Conservation (phyloP, 768 basidiomycete species). For the Leccinum longicurvipes region DNA sequence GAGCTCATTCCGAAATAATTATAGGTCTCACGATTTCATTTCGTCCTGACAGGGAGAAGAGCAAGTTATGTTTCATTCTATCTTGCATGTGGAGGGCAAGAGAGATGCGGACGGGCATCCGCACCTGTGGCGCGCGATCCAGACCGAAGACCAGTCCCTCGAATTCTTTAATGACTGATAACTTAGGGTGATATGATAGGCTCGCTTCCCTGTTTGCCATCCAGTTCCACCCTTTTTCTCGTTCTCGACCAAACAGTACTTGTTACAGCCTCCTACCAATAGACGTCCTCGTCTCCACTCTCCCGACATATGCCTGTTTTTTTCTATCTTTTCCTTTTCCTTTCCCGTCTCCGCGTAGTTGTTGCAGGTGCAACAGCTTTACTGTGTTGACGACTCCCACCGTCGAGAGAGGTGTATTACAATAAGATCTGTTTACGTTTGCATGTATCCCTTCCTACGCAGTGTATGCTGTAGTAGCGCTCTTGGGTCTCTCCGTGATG, state of each 20-base stretch:
- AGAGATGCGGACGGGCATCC: slow-evolving; percentile 46
- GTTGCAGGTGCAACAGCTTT: neutral
- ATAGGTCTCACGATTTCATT: slow-evolving; percentile 6
- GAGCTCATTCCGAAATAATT: neutral
- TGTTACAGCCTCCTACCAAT: slow-evolving; percentile 15
- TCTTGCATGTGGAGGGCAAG: slow-evolving; percentile 59
- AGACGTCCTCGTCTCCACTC: neutral
- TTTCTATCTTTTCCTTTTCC: neutral
- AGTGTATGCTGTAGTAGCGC: slow-evolving; percentile 1
- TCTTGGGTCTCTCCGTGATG: neutral
- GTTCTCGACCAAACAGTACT: slow-evolving; percentile 17
- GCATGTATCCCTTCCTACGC: neutral
- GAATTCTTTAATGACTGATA: slow-evolving; percentile 29
- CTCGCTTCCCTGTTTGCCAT: neutral
- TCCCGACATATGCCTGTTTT: slow-evolving; percentile 3
- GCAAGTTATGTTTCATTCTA: slow-evolving; percentile 68
- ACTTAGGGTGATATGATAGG: neutral
- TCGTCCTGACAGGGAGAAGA: slow-evolving; percentile 48
- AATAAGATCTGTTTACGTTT: slow-evolving; percentile 10
- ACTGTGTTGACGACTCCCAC: slow-evolving; percentile 6
- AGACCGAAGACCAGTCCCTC: slow-evolving; percentile 53
- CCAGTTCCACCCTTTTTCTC: neutral
- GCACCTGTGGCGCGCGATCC: slow-evolving; percentile 62
- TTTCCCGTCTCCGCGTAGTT: slow-evolving; percentile 9
- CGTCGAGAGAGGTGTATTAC: slow-evolving; percentile 1